These are phyloP conservation scores for Aspergillus panamensis DNA, from an alignment of 495 filamentous ascomycete genomes.

Conservation along the genomic window DNA sequence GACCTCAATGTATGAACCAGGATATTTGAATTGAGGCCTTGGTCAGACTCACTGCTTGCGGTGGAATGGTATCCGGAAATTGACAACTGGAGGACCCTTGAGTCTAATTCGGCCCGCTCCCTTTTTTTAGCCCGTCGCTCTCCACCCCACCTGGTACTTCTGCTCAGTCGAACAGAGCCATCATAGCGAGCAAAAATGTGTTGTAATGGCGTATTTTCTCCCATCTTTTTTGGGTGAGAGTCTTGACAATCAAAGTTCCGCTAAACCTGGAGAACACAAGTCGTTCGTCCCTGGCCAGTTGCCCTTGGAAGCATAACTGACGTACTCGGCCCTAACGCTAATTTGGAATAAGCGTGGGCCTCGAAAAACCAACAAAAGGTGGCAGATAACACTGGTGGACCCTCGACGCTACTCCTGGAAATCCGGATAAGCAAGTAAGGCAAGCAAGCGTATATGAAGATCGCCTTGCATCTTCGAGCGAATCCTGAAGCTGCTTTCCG, in stretches of 20 bases:
- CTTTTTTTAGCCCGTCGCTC: neutral
- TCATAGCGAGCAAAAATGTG: neutral
- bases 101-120: neutral
- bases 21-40: no score
- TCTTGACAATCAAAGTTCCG: neutral
- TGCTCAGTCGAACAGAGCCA: neutral
- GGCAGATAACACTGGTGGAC: neutral
- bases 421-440: no score
- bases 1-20: no score
- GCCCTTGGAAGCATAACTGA: neutral
- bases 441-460: conserved; percentile 2
- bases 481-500: neutral
- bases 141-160: neutral
- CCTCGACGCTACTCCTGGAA: neutral
- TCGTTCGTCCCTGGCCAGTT: no score
- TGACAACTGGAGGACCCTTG: neutral
- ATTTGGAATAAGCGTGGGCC: neutral
- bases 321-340: neutral
- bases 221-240: neutral
- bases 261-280: neutral
- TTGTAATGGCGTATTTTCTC: neutral
- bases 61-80: no score
- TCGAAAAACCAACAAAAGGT: neutral
- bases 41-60: no score
- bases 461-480: neutral